phyloP scores from a whole-genome alignment of 352 stramenopile genomes.

The Nothophytophthora sp. region DNA sequence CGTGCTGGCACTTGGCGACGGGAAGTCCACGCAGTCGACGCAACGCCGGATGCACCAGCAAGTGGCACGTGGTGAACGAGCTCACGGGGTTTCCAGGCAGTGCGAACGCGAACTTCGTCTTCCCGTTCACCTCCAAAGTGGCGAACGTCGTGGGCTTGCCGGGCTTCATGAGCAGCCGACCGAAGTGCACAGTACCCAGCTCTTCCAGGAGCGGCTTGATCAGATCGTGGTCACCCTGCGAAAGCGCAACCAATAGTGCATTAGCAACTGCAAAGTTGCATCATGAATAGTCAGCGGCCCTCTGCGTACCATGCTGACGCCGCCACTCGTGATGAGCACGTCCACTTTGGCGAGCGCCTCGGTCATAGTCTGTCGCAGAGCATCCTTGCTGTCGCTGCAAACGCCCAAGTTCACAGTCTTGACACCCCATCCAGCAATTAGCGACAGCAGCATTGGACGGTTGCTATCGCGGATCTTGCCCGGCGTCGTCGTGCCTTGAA shows the following conservation, averaged over 20 bases:
- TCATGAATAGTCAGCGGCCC: background rate
- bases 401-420: constrained; percentile 71
- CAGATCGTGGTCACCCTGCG: constrained; percentile 92
- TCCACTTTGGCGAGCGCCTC: constrained; percentile 67
- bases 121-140: constrained; percentile 53
- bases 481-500: constrained; percentile 30
- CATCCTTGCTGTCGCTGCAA: constrained; percentile 65
- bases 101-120: constrained; percentile 91
- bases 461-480: constrained; percentile 96
- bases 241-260: background rate
- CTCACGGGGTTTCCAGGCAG: constrained; percentile 97
- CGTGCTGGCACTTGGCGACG: constrained; percentile 42
- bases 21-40: constrained; percentile 80
- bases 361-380: constrained; percentile 46
- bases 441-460: constrained; percentile 89
- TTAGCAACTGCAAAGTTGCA: background rate
- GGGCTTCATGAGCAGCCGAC: constrained; percentile 96
- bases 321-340: constrained; percentile 95
- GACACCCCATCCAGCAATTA: constrained; percentile 49
- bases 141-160: constrained; percentile 98
- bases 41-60: constrained; percentile 94
- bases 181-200: constrained; percentile 93
- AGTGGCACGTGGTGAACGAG: constrained; percentile 92
- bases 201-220: constrained; percentile 91
- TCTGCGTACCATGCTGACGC: constrained; percentile 89